Conservation (phyloP, 306 rosid species). For the Cotoneaster glaucophyllus region DNA sequence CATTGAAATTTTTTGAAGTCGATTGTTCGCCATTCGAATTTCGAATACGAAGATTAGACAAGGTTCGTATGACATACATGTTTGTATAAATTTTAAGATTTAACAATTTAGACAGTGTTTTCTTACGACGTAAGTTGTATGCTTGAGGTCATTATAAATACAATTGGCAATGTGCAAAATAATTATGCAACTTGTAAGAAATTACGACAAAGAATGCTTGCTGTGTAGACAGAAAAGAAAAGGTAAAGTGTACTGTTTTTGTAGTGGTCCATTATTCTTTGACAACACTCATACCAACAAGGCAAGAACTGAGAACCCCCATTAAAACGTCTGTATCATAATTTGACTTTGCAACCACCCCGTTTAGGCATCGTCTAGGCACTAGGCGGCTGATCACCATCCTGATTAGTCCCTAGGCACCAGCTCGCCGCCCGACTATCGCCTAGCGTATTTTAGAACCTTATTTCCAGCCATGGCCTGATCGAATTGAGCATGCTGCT, state of each 20-base stretch:
- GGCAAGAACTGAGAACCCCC: not conserved
- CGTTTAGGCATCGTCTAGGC: no score
- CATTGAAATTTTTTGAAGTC: not conserved
- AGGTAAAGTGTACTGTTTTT: not conserved
- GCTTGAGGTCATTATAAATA: not conserved
- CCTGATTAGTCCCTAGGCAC: fast-evolving
- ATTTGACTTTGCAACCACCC: not conserved
- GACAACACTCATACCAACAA: not conserved
- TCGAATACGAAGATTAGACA: not conserved
- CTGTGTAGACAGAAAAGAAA: not conserved
- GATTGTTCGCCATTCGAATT: not conserved
- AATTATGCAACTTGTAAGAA: not conserved
- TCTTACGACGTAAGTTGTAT: not conserved
- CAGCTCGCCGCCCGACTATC: fast-evolving
- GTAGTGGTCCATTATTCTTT: not conserved
- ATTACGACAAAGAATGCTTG: not conserved
- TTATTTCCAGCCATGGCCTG: no score
- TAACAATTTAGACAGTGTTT: not conserved
- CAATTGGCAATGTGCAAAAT: not conserved
- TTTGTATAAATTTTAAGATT: no score
- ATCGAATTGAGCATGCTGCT: no score
- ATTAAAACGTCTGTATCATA: not conserved
- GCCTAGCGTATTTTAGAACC: no score
- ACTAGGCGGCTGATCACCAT: no score
- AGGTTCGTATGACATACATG: no score